Evolutionary conservation across 2,329 filamentous ascomycete genomes (phyloP).

Genomic region (Colletotrichum siamense): DNA sequence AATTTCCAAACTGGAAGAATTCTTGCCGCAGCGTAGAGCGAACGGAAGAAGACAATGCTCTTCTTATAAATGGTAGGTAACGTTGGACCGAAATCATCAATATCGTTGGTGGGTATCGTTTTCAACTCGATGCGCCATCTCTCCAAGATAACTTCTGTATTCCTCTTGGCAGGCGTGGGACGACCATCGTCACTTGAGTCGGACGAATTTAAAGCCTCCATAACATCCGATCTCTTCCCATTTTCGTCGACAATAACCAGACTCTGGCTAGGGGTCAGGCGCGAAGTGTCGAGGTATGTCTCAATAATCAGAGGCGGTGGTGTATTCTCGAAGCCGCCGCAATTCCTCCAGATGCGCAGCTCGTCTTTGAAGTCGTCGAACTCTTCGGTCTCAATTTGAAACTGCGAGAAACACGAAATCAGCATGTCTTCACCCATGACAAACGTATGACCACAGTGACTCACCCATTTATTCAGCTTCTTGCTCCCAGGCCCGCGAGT

Average conservation of each 20-base stretch:
- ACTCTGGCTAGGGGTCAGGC: constrained; percentile 82
- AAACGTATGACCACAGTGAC: constrained; percentile 33
- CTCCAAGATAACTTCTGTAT: constrained; percentile 83
- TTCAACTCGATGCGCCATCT: constrained; percentile 89
- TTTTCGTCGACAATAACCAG: constrained; percentile 87
- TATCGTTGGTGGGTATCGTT: constrained; percentile 53
- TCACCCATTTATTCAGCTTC: constrained; percentile 87
- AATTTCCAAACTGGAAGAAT: constrained; percentile 89
- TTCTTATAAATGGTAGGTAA: constrained; percentile 96
- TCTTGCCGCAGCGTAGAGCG: constrained; percentile 81
- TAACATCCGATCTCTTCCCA: constrained; percentile 91
- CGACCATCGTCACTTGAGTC: constrained; percentile 52
- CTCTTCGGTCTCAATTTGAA: constrained; percentile 93
- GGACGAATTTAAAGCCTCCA: constrained; percentile 77
- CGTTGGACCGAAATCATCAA: constrained; percentile 63
- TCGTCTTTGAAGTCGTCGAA: constrained; percentile 87
- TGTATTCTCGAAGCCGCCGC: constrained; percentile 72
- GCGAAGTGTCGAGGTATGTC: constrained; percentile 82
- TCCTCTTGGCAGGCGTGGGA: constrained; percentile 43
- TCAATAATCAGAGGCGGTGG: constrained; percentile 90
- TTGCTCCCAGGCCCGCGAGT: constrained; percentile 48
- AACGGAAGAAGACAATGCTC: constrained; percentile 91
- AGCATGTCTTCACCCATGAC: background rate
- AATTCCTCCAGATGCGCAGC: constrained; percentile 80
- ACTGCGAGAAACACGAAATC: constrained; percentile 57